Base-by-base conservation (phyloP, 768 basidiomycete genomes). In the Amylocystis lapponica region DNA sequence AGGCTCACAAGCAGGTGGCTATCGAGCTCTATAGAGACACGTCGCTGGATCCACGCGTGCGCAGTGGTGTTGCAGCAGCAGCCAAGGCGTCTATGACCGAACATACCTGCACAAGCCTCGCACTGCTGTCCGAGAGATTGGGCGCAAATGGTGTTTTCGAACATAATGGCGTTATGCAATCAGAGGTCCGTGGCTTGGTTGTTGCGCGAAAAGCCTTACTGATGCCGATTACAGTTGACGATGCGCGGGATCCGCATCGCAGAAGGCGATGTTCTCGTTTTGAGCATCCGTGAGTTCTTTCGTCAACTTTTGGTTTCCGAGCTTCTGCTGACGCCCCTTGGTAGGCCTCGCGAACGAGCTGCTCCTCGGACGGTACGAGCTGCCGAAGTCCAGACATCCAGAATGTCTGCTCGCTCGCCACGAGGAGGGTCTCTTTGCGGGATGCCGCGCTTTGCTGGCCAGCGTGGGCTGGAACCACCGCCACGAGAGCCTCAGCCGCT, bases 131-230 rank as follows among this genome's bases (percentile, higher is more conserved):
- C 5, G 81, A 84, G 48, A 69, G 81, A 10, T 81, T 76, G 44
- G 81, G 81, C 36, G 81, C 78, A 2, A 80, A 82, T 58, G 80
- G 81, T 2, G 72, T 77, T 0, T 81, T 81, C 43, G 79, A 77
- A 39, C 72, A 75, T 42, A 83, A 83, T 51, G 75, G 77, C 50
- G 72, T 82, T 65, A 70, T 73, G 4, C 65, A 66, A 33, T 68
- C 76, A 23, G 72, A 78, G 65, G 79, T 79, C 43, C 3, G 62
- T 52, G 52, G 47, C 7, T 16, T 31, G 4, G 19, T 47, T 27
- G 25, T 16, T 8, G 13, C 23, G 25, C 37, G 31, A 46, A 19
- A 27, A 0, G 5, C 29, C 26, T 27, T 3, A 13, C 42, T 43
- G 33, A 43, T 13, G 12, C 5, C 7, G 11, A 4, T 13, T 32